A percentile compares a stretch with the other conserved stretches of the same genome.
phyloP scores from a whole-genome alignment of 208 protist genomes.

The Trypanosoma cruzi region DNA sequence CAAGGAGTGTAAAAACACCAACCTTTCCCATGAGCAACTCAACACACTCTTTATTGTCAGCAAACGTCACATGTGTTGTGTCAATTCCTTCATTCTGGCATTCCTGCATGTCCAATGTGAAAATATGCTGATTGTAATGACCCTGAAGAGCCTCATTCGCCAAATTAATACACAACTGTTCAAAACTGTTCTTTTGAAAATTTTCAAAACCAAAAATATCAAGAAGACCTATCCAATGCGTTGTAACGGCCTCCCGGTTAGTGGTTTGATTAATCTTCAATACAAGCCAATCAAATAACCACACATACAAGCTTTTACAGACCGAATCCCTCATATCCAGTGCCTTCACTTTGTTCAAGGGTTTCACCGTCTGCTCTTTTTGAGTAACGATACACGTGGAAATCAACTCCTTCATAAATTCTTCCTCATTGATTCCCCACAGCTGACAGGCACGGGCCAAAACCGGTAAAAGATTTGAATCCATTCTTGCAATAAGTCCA shows the following conservation, averaged over 20 bases:
- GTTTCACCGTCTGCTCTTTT: constrained; percentile 22
- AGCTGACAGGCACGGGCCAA: constrained; percentile 31
- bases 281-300: constrained; percentile 49
- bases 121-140: constrained; percentile 90
- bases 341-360: constrained; percentile 36
- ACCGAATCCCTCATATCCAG: constrained; percentile 61
- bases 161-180: constrained; percentile 97
- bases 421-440: constrained; percentile 31
- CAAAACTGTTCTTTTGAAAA: constrained; percentile 92
- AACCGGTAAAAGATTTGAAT: constrained; percentile 26
- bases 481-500: constrained; percentile 21
- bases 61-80: constrained; percentile 68
- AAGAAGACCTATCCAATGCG: constrained; percentile 57
- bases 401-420: constrained; percentile 32
- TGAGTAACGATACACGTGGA: constrained; percentile 24
- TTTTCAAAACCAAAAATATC: constrained; percentile 84
- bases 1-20: constrained; percentile 38
- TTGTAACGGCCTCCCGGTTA: constrained; percentile 10
- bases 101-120: constrained; percentile 54
- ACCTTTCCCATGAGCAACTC: constrained; percentile 44
- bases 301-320: constrained; percentile 43
- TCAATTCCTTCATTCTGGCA: constrained; percentile 86
- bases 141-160: constrained; percentile 95
- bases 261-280: constrained; percentile 45
- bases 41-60: constrained; percentile 63